Evolutionary conservation across 371 early-diverging fungal genomes (phyloP).

Genomic region (Choanephora cucurbitarum): DNA sequence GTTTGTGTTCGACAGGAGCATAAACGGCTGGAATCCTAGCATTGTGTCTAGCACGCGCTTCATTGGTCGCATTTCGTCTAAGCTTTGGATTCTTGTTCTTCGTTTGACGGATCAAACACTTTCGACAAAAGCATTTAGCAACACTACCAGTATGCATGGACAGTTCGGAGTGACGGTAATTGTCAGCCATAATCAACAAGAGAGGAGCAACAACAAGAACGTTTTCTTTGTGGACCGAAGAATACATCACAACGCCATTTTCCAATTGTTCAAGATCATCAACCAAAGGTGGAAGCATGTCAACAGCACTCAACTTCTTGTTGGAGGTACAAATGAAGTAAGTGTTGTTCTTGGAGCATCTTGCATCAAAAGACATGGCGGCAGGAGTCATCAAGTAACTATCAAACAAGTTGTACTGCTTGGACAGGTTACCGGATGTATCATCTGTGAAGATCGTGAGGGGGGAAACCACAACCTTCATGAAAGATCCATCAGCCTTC

Average conservation of each 20-base stretch:
- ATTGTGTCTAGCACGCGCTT: too few species aligned
- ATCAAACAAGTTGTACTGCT: constrained; percentile 10
- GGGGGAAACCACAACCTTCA: constrained; percentile 8
- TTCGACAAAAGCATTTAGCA: constrained; percentile 2
- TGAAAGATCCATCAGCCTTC: neutral
- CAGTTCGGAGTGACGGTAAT: constrained; percentile 14
- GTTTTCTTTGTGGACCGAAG: neutral
- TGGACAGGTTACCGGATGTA: constrained; percentile 13
- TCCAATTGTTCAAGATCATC: constrained; percentile 8
- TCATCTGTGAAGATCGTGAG: constrained; percentile 14
- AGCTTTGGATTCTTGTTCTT: neutral
- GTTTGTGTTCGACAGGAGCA: too few species aligned
- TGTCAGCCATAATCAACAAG: constrained; percentile 11
- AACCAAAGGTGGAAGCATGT: constrained; percentile 6
- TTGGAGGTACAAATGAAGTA: constrained; percentile 1
- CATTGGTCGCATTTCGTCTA: neutral
- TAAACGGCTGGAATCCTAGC: neutral
- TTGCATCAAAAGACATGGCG: constrained; percentile 8
- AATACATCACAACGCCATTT: constrained; percentile 13
- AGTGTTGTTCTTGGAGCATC: constrained; percentile 2
- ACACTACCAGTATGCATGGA: constrained; percentile 3
- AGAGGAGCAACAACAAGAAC: constrained; percentile 8
- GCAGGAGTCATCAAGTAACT: constrained; percentile 13
- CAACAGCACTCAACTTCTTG: constrained; percentile 1
- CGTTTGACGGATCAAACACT: neutral